Conservation (phyloP, 73 alveolate species). For the Stentor coeruleus region DNA sequence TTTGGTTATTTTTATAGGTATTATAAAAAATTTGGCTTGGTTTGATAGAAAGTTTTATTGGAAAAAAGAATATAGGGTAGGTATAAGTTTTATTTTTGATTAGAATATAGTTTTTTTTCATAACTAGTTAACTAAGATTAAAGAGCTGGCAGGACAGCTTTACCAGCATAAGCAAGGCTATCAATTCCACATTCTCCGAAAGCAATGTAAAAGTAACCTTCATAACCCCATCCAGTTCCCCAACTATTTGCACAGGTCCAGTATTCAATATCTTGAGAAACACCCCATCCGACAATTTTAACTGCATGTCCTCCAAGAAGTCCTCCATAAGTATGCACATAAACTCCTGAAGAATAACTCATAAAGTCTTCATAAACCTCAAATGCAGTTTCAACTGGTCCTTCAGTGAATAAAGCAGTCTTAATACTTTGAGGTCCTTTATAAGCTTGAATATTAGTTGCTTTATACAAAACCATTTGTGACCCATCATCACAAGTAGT, state of each 20-base stretch:
- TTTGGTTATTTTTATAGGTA: no score
- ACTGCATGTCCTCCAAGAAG: conserved; percentile 93
- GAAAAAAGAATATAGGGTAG: no score
- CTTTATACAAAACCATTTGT: conserved; percentile 42
- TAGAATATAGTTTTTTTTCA: no score
- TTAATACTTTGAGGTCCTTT: conserved; percentile 32
- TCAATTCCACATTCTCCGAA: no score
- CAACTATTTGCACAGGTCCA: conserved; percentile 69
- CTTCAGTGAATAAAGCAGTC: conserved; percentile 59
- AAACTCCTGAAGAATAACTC: conserved; percentile 74
- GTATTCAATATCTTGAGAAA: conserved; percentile 61
- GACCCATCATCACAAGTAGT: conserved; percentile 47
- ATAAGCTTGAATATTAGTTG: conserved; percentile 38
- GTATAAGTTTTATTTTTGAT: no score
- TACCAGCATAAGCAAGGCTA: no score
- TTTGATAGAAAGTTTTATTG: no score
- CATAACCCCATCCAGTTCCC: conserved; percentile 77
- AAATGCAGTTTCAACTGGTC: conserved; percentile 91
- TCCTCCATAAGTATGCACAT: conserved; percentile 70
- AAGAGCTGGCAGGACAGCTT: no score
- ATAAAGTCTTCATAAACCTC: conserved; percentile 90
- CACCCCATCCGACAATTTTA: conserved; percentile 92
- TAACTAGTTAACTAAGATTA: no score
- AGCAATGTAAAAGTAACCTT: conserved; percentile 64
- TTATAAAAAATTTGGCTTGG: no score